These are phyloP conservation scores for Hortaea sp. DNA, from an alignment of 2,329 filamentous ascomycete genomes.

Conservation along the genomic window DNA sequence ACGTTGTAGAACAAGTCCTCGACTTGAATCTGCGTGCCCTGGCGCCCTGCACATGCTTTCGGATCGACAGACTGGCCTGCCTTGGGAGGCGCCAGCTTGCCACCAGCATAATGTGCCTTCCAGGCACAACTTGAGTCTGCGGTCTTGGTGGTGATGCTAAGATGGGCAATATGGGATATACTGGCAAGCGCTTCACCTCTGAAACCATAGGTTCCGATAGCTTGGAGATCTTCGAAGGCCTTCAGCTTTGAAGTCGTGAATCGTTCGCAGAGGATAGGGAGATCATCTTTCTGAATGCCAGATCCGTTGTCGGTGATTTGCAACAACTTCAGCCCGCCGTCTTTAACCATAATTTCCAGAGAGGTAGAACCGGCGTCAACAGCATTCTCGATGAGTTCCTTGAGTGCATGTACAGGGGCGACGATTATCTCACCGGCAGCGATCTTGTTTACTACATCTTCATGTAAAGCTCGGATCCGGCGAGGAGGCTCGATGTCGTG, in stretches of 20 bases:
- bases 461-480: slow-evolving; percentile 66
- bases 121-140: slow-evolving; percentile 80
- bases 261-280: slow-evolving; percentile 84
- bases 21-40: slow-evolving; percentile 86
- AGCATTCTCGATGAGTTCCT: slow-evolving; percentile 93
- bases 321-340: slow-evolving; percentile 85
- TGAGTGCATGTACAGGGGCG: slow-evolving; percentile 87
- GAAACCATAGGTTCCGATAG: slow-evolving; percentile 97
- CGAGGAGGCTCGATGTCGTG: slow-evolving; percentile 28
- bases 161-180: slow-evolving; percentile 95
- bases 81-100: slow-evolving; percentile 71
- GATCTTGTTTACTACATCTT: slow-evolving; percentile 96
- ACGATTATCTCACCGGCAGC: slow-evolving; percentile 97
- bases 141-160: slow-evolving; percentile 90
- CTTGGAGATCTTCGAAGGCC: slow-evolving; percentile 76
- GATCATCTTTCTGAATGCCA: slow-evolving; percentile 87
- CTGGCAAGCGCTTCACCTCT: slow-evolving; percentile 91
- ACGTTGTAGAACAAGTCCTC: slow-evolving; percentile 98
- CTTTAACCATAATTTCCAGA: slow-evolving; percentile 84
- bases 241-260: slow-evolving; percentile 97
- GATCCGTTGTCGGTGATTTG: slow-evolving; percentile 97
- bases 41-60: slow-evolving; percentile 75
- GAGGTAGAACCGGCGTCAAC: slow-evolving; percentile 94
- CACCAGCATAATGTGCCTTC: slow-evolving; percentile 78
- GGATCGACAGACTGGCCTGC: slow-evolving; percentile 80